Evolutionary conservation across 768 basidiomycete species (phyloP).

Genomic region (Psilocybe tampanensis): DNA sequence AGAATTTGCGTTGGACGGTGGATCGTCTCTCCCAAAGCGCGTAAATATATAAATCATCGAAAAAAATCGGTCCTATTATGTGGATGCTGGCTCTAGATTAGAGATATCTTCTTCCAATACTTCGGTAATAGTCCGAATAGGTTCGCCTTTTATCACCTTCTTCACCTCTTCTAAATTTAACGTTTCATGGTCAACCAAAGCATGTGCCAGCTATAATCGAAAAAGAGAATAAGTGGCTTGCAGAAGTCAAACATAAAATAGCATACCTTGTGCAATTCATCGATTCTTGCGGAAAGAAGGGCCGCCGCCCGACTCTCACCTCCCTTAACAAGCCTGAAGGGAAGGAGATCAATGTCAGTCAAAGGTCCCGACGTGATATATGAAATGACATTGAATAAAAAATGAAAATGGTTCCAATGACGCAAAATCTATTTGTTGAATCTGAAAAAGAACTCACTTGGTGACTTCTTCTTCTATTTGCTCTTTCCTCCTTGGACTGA

Average conservation of each 20-base stretch:
- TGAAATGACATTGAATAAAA: slow-evolving; percentile 6
- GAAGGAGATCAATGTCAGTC: slow-evolving; percentile 13
- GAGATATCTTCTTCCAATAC: slow-evolving; percentile 61
- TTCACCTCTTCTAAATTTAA: slow-evolving; percentile 84
- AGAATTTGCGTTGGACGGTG: too few species aligned
- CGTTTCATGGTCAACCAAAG: slow-evolving; percentile 95
- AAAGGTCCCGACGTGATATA: slow-evolving; percentile 10
- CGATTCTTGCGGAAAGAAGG: slow-evolving; percentile 65
- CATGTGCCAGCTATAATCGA: slow-evolving; percentile 72
- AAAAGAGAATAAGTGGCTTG: neutral
- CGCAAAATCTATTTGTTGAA: slow-evolving; percentile 1
- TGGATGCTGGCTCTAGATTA: slow-evolving; percentile 29
- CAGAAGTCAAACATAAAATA: slow-evolving; percentile 13
- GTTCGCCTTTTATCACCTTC: slow-evolving; percentile 83
- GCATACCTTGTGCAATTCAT: slow-evolving; percentile 74
- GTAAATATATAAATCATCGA: neutral
- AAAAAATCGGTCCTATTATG: slow-evolving; percentile 15
- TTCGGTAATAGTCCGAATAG: slow-evolving; percentile 70
- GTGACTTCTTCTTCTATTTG: slow-evolving; percentile 89
- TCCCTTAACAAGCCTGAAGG: slow-evolving; percentile 63
- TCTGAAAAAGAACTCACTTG: slow-evolving; percentile 51
- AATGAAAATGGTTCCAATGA: neutral
- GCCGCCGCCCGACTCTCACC: slow-evolving; percentile 67
- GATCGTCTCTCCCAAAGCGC: too few species aligned
- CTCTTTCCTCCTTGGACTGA: slow-evolving; percentile 78